phyloP scores from a whole-genome alignment of 768 basidiomycete genomes.

The Mycena belliarum region DNA sequence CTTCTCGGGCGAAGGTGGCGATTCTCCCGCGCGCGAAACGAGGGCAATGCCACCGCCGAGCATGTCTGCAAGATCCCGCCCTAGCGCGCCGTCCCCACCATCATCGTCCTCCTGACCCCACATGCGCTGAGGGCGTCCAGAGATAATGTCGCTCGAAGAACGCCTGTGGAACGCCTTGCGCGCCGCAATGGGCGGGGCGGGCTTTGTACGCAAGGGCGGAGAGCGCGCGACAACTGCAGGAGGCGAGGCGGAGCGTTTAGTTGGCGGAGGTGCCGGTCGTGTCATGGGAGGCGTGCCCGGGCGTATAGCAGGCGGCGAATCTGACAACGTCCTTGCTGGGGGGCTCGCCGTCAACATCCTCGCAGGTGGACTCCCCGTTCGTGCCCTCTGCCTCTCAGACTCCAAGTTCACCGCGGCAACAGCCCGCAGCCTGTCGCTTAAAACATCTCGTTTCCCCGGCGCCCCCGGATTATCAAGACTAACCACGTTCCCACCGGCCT shows the following conservation, averaged over 20 bases:
- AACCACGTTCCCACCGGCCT: constrained; percentile 6
- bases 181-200: not conserved
- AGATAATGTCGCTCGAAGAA: constrained; percentile 24
- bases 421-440: constrained; percentile 45
- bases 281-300: too few species aligned
- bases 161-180: constrained; percentile 21
- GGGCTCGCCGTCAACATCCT: not conserved
- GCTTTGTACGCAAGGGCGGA: not conserved
- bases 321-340: not conserved
- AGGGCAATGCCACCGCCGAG: constrained; percentile 46
- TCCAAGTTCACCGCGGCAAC: constrained; percentile 28
- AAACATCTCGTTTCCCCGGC: constrained; percentile 33
- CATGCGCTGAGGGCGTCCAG: not conserved
- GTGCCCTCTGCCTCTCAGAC: not conserved
- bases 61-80: constrained; percentile 42
- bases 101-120: constrained; percentile 6
- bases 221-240: too few species aligned
- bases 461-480: constrained; percentile 20
- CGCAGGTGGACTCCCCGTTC: not conserved
- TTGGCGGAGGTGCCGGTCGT: too few species aligned
- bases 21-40: constrained; percentile 30
- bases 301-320: too few species aligned
- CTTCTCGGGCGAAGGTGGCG: not conserved
- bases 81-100: constrained; percentile 24
- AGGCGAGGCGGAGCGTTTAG: too few species aligned